Conservation (phyloP, 768 basidiomycete genomes). For the Serpula lacrymans region DNA sequence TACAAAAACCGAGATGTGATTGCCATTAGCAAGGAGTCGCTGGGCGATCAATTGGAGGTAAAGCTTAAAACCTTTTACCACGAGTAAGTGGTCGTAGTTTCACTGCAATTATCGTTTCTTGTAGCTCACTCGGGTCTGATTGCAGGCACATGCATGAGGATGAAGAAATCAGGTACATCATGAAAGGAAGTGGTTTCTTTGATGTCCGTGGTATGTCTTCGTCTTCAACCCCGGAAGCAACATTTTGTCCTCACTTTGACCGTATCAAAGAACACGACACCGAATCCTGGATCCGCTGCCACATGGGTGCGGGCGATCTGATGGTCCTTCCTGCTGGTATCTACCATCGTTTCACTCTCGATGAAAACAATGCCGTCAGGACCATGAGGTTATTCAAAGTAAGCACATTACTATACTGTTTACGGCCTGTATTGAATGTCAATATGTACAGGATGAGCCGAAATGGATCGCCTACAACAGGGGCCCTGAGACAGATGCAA, state of each 20-base stretch:
- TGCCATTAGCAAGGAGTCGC: conserved; percentile 67
- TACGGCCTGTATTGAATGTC: background rate
- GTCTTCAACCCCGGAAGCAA: background rate
- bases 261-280: conserved; percentile 62
- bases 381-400: conserved; percentile 86
- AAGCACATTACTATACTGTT: conserved; percentile 5
- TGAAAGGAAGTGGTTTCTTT: conserved; percentile 83
- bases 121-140: conserved; percentile 1
- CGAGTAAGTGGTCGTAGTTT: conserved; percentile 53
- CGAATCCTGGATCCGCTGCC: conserved; percentile 79
- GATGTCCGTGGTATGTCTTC: conserved; percentile 72
- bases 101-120: background rate
- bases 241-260: background rate
- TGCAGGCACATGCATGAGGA: conserved; percentile 88
- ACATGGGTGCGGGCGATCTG: conserved; percentile 75
- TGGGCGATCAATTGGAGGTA: conserved; percentile 77
- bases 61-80: conserved; percentile 82
- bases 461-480: conserved; percentile 86
- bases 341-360: conserved; percentile 92
- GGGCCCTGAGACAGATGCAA: conserved; percentile 55
- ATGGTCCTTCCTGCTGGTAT: conserved; percentile 86
- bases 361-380: conserved; percentile 63
- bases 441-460: conserved; percentile 70
- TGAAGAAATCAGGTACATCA: conserved; percentile 87
- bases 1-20: conserved; percentile 86